phyloP scores from a whole-genome alignment of 2,329 filamentous ascomycete species.

The Aspergillus sp. region DNA sequence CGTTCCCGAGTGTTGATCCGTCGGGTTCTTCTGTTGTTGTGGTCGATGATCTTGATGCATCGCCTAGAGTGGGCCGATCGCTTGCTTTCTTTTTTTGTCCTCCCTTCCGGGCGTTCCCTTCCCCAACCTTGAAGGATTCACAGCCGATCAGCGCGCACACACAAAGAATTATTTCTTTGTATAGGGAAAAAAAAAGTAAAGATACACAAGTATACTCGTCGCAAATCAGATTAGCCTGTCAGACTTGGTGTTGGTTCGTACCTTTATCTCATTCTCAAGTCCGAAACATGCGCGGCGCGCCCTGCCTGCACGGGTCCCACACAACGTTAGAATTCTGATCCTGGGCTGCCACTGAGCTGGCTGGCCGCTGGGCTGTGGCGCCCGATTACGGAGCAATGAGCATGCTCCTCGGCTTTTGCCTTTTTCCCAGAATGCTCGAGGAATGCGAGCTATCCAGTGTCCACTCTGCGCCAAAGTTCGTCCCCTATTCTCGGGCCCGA shows the following conservation, averaged over 20 bases:
- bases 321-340: constrained; percentile 8
- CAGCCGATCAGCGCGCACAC: background rate
- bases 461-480: background rate
- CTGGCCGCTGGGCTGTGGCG: constrained; percentile 10
- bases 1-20: constrained; percentile 30
- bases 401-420: constrained; percentile 8
- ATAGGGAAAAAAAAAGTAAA: background rate
- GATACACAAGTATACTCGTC: background rate
- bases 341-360: background rate
- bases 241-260: background rate
- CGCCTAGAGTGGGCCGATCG: constrained; percentile 28
- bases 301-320: background rate
- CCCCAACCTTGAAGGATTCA: constrained; percentile 3
- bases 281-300: background rate
- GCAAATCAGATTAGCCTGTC: background rate
- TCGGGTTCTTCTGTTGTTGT: constrained; percentile 28
- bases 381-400: constrained; percentile 11
- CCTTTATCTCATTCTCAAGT: background rate
- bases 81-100: constrained; percentile 14
- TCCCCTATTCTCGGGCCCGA: constrained; percentile 18
- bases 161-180: constrained; percentile 1
- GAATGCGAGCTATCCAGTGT: background rate
- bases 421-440: background rate
- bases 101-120: constrained; percentile 1
- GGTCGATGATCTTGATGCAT: constrained; percentile 35